These are phyloP conservation scores for Onygena corvina DNA, from an alignment of 2,329 filamentous ascomycete genomes.

Conservation along the genomic window DNA sequence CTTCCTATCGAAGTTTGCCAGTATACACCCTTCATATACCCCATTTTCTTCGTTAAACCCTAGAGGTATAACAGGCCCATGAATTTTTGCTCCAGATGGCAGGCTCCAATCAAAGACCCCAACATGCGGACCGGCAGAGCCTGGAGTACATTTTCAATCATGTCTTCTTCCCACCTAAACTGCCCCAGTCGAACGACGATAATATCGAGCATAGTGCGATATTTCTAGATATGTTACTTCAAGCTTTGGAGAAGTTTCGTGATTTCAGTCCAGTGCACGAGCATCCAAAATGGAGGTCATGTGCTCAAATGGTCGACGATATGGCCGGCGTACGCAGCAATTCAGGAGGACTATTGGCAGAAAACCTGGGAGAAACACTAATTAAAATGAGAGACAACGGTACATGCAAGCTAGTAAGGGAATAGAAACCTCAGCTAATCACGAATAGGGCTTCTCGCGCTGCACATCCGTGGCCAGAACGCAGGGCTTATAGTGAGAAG, in stretches of 20 bases:
- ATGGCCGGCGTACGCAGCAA: not conserved
- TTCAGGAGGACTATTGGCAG: not conserved
- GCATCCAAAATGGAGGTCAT: not conserved
- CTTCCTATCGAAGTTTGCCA: too few species aligned
- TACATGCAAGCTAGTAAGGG: too few species aligned
- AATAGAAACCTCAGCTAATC: not conserved
- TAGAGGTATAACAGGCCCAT: not conserved
- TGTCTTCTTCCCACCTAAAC: slow-evolving; percentile 39
- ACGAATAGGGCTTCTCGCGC: slow-evolving; percentile 22
- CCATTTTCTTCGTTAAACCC: not conserved
- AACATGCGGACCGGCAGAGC: not conserved
- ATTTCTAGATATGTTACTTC: not conserved
- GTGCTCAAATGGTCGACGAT: not conserved
- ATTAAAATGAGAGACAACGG: too few species aligned
- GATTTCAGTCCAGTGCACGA: not conserved
- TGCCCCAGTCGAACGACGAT: slow-evolving; percentile 33
- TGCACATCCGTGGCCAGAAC: slow-evolving; percentile 37
- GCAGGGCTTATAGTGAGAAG: slow-evolving; percentile 31
- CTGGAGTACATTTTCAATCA: slow-evolving; percentile 32
- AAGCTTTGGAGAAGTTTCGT: not conserved
- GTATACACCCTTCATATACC: not conserved
- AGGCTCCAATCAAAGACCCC: not conserved
- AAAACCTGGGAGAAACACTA: not conserved
- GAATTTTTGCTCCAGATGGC: not conserved
- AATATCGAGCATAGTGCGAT: slow-evolving; percentile 1